Evolutionary conservation across 108 stramenopile species (phyloP).

Genomic region (Nitzschia sp.): DNA sequence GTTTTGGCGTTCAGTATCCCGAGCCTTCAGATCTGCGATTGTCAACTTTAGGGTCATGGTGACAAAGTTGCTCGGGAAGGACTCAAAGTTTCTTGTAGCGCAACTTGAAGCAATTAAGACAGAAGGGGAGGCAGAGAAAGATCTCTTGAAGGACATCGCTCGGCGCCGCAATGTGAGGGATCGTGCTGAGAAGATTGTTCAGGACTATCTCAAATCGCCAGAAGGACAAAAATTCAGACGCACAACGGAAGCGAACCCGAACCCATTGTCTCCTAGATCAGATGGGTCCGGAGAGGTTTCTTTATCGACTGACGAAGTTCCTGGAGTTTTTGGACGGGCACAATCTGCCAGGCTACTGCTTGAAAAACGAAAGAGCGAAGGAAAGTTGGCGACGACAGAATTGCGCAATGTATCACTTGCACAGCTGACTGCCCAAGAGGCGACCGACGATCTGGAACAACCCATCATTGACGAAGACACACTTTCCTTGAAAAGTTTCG

Average conservation of each 20-base stretch:
- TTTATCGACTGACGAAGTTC: conserved; percentile 58
- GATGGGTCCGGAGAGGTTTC: conserved; percentile 29
- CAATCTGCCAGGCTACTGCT: conserved; percentile 57
- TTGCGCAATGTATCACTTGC: conserved; percentile 51
- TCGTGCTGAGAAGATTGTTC: conserved; percentile 62
- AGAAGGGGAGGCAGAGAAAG: conserved; percentile 22
- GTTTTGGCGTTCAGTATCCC: conserved; percentile 10
- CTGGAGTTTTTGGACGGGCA: conserved; percentile 71
- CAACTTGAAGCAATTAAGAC: neutral
- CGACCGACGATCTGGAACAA: conserved; percentile 25
- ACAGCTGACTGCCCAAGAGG: conserved; percentile 44
- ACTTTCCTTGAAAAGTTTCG: conserved; percentile 72
- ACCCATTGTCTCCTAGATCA: neutral
- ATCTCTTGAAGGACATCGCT: conserved; percentile 26
- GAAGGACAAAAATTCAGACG: conserved; percentile 26
- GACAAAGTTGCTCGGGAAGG: conserved; percentile 5
- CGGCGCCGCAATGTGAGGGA: conserved; percentile 65
- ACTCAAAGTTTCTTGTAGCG: neutral
- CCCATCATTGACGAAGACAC: conserved; percentile 73
- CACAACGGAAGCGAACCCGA: neutral
- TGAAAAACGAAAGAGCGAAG: conserved; percentile 28
- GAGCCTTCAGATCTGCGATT: neutral
- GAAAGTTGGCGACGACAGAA: conserved; percentile 29
- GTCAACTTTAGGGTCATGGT: conserved; percentile 9
- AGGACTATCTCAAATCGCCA: conserved; percentile 49